These are phyloP conservation scores for Verbascum thapsus DNA, from an alignment of 257 asterid species.

Conservation along the genomic window DNA sequence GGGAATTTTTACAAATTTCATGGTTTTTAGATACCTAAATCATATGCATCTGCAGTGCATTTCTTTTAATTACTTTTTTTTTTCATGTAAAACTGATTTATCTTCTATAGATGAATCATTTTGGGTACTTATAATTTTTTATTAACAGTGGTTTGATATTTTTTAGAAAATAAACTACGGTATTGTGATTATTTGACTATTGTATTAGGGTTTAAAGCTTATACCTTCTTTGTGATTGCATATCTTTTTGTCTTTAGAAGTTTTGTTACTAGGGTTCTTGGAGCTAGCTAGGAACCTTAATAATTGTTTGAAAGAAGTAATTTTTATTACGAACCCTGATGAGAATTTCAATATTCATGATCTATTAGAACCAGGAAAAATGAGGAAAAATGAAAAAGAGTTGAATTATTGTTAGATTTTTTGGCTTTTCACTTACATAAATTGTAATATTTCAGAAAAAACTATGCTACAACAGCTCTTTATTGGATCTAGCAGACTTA, in stretches of 20 bases:
- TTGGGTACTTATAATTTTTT: too few relatives aligned
- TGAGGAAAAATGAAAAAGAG: neutral
- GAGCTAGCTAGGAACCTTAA: neutral
- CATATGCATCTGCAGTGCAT: too few relatives aligned
- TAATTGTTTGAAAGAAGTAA: neutral
- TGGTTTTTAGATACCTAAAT: too few relatives aligned
- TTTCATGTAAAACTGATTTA: too few relatives aligned
- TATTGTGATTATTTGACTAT: conserved; percentile 20
- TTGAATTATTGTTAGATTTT: neutral
- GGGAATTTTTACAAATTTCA: too few relatives aligned
- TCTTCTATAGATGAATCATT: too few relatives aligned
- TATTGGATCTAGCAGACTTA: too few relatives aligned
- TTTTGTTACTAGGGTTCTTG: conserved; percentile 20
- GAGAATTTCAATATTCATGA: neutral
- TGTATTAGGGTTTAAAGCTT: conserved; percentile 10
- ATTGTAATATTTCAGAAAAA: too few relatives aligned
- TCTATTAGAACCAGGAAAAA: neutral
- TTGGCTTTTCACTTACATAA: neutral
- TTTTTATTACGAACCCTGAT: neutral
- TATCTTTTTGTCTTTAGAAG: neutral
- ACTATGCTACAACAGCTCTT: too few relatives aligned
- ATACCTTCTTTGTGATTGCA: neutral
- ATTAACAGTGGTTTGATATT: neutral
- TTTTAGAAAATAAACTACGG: neutral
- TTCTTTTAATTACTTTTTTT: too few relatives aligned